Percentiles rank a stretch among this genome's conserved stretches.
phyloP scores from a whole-genome alignment of 768 basidiomycete species.

The Termitomyces sp. region DNA sequence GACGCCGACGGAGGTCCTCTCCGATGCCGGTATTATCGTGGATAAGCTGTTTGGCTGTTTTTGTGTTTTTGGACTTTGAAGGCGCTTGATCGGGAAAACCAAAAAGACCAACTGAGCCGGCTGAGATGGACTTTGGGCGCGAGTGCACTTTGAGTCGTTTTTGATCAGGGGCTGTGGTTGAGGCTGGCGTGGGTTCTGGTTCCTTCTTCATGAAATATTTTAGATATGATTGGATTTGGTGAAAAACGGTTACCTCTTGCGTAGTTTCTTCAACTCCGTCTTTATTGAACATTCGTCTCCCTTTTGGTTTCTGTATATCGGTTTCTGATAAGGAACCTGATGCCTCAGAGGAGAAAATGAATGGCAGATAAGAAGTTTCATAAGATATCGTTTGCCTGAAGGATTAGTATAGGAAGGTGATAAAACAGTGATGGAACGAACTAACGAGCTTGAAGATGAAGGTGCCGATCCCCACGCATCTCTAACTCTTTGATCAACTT shows the following conservation, averaged over 20 bases:
- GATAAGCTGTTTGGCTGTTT: slow-evolving; percentile 41
- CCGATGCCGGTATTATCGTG: slow-evolving; percentile 47
- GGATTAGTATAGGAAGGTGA: neutral
- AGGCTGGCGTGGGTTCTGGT: slow-evolving; percentile 11
- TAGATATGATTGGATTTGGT: slow-evolving; percentile 11
- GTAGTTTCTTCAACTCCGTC: slow-evolving; percentile 41
- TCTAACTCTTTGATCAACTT: slow-evolving; percentile 47
- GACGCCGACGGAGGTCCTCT: slow-evolving; percentile 40
- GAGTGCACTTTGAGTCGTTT: slow-evolving; percentile 15
- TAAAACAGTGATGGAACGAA: slow-evolving; percentile 15
- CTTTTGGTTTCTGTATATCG: slow-evolving; percentile 28
- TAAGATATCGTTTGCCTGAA: slow-evolving; percentile 35
- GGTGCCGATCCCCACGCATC: slow-evolving; percentile 45
- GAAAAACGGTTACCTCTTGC: slow-evolving; percentile 16
- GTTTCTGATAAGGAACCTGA: slow-evolving; percentile 19
- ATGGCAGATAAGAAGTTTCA: slow-evolving; percentile 65
- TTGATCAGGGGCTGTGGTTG: neutral
- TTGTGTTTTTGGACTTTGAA: slow-evolving; percentile 27
- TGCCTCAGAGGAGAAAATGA: slow-evolving; percentile 45
- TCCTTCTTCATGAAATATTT: slow-evolving; percentile 14
- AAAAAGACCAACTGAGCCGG: slow-evolving; percentile 17
- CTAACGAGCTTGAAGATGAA: slow-evolving; percentile 17
- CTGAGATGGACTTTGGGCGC: slow-evolving; percentile 21
- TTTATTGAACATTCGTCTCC: slow-evolving; percentile 53
- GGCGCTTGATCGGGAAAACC: slow-evolving; percentile 18